Percentiles rank a stretch among this genome's conserved stretches.
phyloP scores from a whole-genome alignment of 129 eudicot species.

The Gnaphalium uliginosum region DNA sequence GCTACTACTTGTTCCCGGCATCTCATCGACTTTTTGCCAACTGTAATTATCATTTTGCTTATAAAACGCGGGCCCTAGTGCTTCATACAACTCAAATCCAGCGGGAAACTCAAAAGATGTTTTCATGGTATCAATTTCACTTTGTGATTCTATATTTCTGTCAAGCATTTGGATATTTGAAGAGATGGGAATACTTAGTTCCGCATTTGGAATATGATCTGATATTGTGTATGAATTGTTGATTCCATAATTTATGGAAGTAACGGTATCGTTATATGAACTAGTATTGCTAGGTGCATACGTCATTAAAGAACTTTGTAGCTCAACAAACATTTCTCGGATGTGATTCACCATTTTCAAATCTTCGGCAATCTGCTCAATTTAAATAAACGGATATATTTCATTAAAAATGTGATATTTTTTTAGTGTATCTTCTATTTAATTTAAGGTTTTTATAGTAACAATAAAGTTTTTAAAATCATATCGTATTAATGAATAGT shows the following conservation, averaged over 20 bases:
- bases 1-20: constrained; percentile 46
- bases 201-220: constrained; percentile 25
- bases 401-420: not conserved
- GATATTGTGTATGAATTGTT: constrained; percentile 29
- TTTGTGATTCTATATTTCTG: constrained; percentile 21
- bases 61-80: constrained; percentile 68
- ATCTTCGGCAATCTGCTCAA: constrained; percentile 65
- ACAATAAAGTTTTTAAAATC: not conserved
- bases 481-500: not conserved
- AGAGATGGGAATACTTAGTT: constrained; percentile 24
- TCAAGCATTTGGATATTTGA: constrained; percentile 30
- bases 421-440: not conserved
- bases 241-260: constrained; percentile 27
- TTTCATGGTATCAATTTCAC: constrained; percentile 37
- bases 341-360: constrained; percentile 60
- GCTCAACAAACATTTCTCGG: constrained; percentile 46
- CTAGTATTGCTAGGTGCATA: constrained; percentile 25
- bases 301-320: constrained; percentile 47
- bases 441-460: not conserved
- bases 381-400: not conserved
- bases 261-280: constrained; percentile 31
- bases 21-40: constrained; percentile 43
- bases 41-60: constrained; percentile 38
- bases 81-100: constrained; percentile 87
- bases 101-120: constrained; percentile 59